Evolutionary conservation across 805 yeast genomes (phyloP).

Genomic region (Starmerella asiatica): DNA sequence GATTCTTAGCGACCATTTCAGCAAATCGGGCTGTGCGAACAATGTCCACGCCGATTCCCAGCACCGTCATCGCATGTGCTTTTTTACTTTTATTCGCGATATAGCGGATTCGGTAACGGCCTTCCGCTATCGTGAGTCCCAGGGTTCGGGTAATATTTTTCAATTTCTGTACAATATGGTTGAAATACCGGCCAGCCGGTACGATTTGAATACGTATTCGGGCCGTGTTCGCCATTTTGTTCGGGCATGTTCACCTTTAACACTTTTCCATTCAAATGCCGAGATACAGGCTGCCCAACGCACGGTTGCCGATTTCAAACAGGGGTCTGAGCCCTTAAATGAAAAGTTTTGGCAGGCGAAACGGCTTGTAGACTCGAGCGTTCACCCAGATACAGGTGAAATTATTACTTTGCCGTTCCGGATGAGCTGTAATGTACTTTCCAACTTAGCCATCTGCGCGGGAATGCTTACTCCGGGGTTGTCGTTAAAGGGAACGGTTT

Average conservation of each 20-base stretch:
- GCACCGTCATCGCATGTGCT: slow-evolving; percentile 22
- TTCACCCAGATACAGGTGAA: slow-evolving; percentile 95
- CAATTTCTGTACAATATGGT: slow-evolving; percentile 2
- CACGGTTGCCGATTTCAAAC: slow-evolving; percentile 55
- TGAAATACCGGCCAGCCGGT: slow-evolving; percentile 29
- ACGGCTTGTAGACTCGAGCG: slow-evolving; percentile 72
- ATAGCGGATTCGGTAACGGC: background rate
- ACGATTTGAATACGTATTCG: slow-evolving; percentile 70
- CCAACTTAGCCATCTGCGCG: slow-evolving; percentile 85
- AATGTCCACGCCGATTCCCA: slow-evolving; percentile 49
- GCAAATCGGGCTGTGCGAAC: slow-evolving; percentile 37
- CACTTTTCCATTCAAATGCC: slow-evolving; percentile 56
- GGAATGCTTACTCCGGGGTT: slow-evolving; percentile 96
- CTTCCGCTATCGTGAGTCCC: too few relatives aligned
- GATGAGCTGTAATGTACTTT: slow-evolving; percentile 90
- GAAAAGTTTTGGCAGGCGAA: slow-evolving; percentile 85
- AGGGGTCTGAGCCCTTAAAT: slow-evolving; percentile 55
- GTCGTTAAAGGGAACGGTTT: slow-evolving; percentile 78
- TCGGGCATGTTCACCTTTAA: slow-evolving; percentile 78
- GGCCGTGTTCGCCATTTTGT: slow-evolving; percentile 94
- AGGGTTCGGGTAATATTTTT: too few relatives aligned
- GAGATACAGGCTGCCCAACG: slow-evolving; percentile 54
- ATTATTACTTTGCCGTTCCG: slow-evolving; percentile 87
- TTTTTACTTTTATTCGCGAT: too few relatives aligned
- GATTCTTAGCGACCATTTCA: slow-evolving; percentile 29